These are phyloP conservation scores for Torrubiella hemipterigena DNA, from an alignment of 2,329 filamentous ascomycete genomes.

Conservation along the genomic window DNA sequence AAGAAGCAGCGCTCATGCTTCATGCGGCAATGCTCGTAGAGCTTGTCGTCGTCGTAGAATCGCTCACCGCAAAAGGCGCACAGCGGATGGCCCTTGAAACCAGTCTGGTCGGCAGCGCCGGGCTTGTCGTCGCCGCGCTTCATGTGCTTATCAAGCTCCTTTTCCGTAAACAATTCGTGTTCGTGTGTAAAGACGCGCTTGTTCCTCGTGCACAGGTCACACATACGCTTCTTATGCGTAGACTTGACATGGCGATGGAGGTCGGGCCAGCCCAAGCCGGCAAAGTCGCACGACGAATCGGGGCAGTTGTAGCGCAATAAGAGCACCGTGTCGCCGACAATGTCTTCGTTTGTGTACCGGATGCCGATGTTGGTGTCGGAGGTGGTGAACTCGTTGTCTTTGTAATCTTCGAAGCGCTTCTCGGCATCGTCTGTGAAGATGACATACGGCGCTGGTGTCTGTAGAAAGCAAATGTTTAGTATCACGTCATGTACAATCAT, in stretches of 20 bases:
- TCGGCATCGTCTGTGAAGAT: slow-evolving; percentile 80
- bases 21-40: slow-evolving; percentile 86
- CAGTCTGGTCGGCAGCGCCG: slow-evolving; percentile 81
- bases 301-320: slow-evolving; percentile 92
- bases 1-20: slow-evolving; percentile 93
- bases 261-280: slow-evolving; percentile 54
- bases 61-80: slow-evolving; percentile 85
- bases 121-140: slow-evolving; percentile 82
- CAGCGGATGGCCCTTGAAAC: slow-evolving; percentile 90
- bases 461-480: neutral
- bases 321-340: slow-evolving; percentile 81
- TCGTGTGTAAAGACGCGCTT: slow-evolving; percentile 99
- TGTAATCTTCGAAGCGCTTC: slow-evolving; percentile 81
- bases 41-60: slow-evolving; percentile 92
- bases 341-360: slow-evolving; percentile 77
- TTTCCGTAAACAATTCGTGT: slow-evolving; percentile 77
- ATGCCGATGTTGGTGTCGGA: slow-evolving; percentile 82
- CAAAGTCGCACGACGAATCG: slow-evolving; percentile 66
- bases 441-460: slow-evolving; percentile 65
- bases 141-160: slow-evolving; percentile 79
- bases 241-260: slow-evolving; percentile 66
- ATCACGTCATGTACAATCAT: too few species aligned
- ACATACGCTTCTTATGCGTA: slow-evolving; percentile 79
- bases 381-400: slow-evolving; percentile 57
- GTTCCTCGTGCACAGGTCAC: slow-evolving; percentile 79